A percentile compares a stretch with the other conserved stretches of the same genome.
phyloP scores from a whole-genome alignment of 139 green algal species.

The Deuterostichococcus epilithicus region DNA sequence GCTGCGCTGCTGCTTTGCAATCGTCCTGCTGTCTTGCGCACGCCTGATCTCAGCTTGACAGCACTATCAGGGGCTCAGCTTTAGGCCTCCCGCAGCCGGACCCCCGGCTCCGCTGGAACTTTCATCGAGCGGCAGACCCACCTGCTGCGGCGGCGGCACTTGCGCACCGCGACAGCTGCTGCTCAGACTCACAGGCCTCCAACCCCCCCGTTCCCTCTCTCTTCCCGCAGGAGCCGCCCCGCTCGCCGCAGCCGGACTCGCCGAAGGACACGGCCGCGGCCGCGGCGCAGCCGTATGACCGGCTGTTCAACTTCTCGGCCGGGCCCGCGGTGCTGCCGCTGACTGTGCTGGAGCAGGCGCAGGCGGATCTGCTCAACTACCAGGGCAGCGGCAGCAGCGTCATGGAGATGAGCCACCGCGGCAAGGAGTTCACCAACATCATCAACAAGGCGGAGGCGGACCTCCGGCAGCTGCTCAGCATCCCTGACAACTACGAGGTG shows the following conservation, averaged over 20 bases:
- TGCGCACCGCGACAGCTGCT: too few species aligned
- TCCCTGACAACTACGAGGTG: conserved; percentile 95
- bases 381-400: conserved; percentile 83
- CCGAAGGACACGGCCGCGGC: conserved; percentile 4
- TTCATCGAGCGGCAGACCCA: too few species aligned
- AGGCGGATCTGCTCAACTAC: conserved; percentile 93
- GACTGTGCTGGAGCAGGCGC: conserved; percentile 86
- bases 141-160: too few species aligned
- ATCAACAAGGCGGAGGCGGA: conserved; percentile 88
- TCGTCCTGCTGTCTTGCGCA: too few species aligned
- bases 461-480: conserved; percentile 82
- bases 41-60: too few species aligned
- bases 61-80: too few species aligned
- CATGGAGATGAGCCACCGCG: conserved; percentile 98
- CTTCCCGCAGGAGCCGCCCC: not conserved
- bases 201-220: too few species aligned
- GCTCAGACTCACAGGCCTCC: too few species aligned
- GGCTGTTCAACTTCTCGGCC: conserved; percentile 84
- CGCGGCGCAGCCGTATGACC: conserved; percentile 36
- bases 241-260: not conserved
- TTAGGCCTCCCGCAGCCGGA: too few species aligned
- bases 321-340: conserved; percentile 89
- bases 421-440: conserved; percentile 93
- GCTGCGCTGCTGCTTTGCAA: too few species aligned
- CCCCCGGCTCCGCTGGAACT: too few species aligned